Conservation (phyloP, 129 eudicot species). For the Flaveria linearis region DNA sequence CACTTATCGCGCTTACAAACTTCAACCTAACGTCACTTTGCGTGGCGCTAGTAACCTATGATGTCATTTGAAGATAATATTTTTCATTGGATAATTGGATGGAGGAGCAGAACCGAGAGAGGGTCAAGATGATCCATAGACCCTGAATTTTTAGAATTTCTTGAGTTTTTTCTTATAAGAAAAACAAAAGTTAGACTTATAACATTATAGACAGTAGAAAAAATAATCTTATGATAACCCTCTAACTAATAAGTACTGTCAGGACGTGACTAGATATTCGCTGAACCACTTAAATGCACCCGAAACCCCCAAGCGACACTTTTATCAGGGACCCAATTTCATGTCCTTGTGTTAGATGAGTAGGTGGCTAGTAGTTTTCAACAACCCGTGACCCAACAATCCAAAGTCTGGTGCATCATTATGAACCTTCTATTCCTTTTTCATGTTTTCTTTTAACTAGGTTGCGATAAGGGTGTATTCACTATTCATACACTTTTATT, state of each 20-base stretch:
- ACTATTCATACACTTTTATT: slow-evolving; percentile 8
- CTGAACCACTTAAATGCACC: background rate
- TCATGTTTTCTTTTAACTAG: slow-evolving; percentile 32
- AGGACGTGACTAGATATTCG: background rate
- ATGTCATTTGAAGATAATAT: background rate
- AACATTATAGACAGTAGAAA: too few relatives aligned
- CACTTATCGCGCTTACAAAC: background rate
- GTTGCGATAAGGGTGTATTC: slow-evolving; percentile 15
- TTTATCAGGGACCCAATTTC: slow-evolving; percentile 34
- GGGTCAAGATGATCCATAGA: too few relatives aligned
- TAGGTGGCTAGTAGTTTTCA: slow-evolving; percentile 42
- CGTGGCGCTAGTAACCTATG: background rate
- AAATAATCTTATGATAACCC: too few relatives aligned
- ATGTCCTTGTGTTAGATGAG: slow-evolving; percentile 22
- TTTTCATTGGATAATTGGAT: too few relatives aligned
- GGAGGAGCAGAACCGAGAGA: too few relatives aligned
- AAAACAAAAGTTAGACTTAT: too few relatives aligned
- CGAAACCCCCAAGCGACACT: background rate
- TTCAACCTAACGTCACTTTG: background rate
- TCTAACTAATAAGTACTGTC: too few relatives aligned
- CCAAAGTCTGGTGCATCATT: slow-evolving; percentile 36
- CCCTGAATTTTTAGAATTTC: too few relatives aligned
- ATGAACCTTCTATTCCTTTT: slow-evolving; percentile 45
- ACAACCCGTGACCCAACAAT: slow-evolving; percentile 35
- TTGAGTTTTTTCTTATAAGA: too few relatives aligned